Base-by-base conservation (phyloP, 768 basidiomycete genomes). In the Mycena vulgaris region DNA sequence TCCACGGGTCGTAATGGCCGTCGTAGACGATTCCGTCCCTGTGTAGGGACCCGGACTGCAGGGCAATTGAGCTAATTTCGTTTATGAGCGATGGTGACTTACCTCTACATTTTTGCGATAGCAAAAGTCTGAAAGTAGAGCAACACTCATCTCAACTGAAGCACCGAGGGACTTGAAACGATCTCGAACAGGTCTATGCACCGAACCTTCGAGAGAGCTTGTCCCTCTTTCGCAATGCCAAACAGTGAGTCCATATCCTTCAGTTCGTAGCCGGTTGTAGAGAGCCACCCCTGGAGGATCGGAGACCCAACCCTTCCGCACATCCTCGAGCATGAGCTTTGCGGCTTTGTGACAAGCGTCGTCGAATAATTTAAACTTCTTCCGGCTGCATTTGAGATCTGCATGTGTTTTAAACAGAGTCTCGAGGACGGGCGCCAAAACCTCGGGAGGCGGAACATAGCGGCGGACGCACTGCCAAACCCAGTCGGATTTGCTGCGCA, bases 81-180 rank as follows among this genome's bases (percentile, higher is more conserved):
- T n/a, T n/a, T n/a, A n/a, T n/a, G n/a, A n/a, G n/a, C n/a, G n/a
- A 31, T 11, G 35, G 25, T 11, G 16, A 49, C 55, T 5, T 5
- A 66, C 64, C 27, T 66, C 64, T 16, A 66, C 64, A 66, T 66
- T 66, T 40, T 58, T 66, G 2, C 64, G 53, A 21, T 55, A 65
- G 27, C 63, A 65, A 42, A 55, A 65, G 28, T 65, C 63, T 7
- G 63, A 65, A 13, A 65, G 39, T 6, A 65, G 17, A n/a, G 39
- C 52, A 13, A 56, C 45, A 19, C 25, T 65, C 53, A 63, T 14
- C 28, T 65, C 63, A 3, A 65, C 63, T 23, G 63, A 65, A 7
- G 63, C 63, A 1, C 63, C 63, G 2, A 42, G 52, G 6, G 63
- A 65, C 1, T 31, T 30, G n/a, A 65, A 65, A 2, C 28, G 21